These are phyloP conservation scores for Favolaschia claudopus DNA, from an alignment of 768 basidiomycete species.

Conservation along the genomic window DNA sequence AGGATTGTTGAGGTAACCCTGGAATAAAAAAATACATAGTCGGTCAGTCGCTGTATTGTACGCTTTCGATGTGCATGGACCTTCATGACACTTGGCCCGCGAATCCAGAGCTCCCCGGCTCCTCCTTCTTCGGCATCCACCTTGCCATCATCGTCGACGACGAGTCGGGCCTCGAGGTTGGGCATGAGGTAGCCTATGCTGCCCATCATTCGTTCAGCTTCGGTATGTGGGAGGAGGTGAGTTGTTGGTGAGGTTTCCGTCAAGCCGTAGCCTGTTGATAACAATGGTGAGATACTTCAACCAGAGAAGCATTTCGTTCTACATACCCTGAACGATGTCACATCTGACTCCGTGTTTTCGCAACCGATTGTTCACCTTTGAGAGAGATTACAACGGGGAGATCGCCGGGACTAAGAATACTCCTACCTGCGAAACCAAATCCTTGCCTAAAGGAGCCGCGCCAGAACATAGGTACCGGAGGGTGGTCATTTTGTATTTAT, in stretches of 20 bases:
- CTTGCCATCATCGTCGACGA: constrained; percentile 54
- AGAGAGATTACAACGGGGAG: constrained; percentile 37
- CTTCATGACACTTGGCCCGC: constrained; percentile 74
- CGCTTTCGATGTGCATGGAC: constrained; percentile 29
- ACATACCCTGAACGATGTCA: constrained; percentile 31
- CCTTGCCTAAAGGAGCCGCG: constrained; percentile 69
- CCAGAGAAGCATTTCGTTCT: background rate
- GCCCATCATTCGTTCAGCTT: constrained; percentile 51
- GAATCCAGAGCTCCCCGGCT: constrained; percentile 73
- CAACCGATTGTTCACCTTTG: constrained; percentile 4
- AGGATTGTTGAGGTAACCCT: constrained; percentile 71
- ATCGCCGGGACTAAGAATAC: background rate
- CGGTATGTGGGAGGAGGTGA: constrained; percentile 49
- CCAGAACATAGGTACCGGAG: constrained; percentile 61
- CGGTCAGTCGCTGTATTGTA: background rate
- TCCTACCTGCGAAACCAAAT: constrained; percentile 51
- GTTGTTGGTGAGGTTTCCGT: constrained; percentile 70
- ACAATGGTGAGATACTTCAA: background rate
- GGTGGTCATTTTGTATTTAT: constrained; percentile 58
- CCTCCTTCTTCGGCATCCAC: constrained; percentile 47
- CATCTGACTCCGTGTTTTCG: constrained; percentile 6
- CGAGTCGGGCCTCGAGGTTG: constrained; percentile 66
- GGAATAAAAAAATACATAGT: background rate
- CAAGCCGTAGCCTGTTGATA: constrained; percentile 57
- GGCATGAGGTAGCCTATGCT: constrained; percentile 66